Percentiles rank a stretch among this genome's conserved stretches.
Evolutionary conservation across 352 stramenopile genomes (phyloP).

Genomic region (Poterioochromonas sp.): DNA sequence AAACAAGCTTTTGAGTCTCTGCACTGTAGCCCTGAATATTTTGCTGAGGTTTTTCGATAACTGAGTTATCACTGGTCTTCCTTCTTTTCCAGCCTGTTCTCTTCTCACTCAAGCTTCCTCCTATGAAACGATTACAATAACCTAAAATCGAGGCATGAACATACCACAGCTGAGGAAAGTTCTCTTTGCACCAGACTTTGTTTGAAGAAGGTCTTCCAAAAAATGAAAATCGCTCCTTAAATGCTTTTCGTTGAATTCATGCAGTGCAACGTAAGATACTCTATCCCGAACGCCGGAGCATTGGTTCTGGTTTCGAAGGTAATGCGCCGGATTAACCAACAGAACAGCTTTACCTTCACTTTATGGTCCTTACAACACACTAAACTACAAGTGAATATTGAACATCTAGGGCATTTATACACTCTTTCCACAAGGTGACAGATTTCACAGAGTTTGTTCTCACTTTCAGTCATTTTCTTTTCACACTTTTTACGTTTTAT

Average conservation of each 20-base stretch:
- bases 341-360: neutral
- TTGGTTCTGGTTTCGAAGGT: neutral
- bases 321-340: neutral
- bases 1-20: too few species aligned
- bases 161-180: neutral
- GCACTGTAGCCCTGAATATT: too few species aligned
- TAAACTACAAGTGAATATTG: neutral
- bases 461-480: too few species aligned
- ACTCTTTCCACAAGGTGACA: neutral
- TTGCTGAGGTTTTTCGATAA: too few species aligned
- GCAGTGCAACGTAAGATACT: neutral
- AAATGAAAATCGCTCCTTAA: neutral
- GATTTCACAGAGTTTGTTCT: neutral
- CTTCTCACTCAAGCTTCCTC: neutral
- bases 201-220: neutral
- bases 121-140: too few species aligned
- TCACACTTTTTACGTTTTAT: too few species aligned
- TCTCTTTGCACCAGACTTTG: neutral
- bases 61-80: too few species aligned
- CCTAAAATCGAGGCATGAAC: too few species aligned
- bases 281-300: neutral
- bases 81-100: neutral
- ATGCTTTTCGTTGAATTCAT: neutral
- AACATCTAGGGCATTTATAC: neutral
- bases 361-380: neutral